phyloP scores from a whole-genome alignment of 192 early-diverging fungal species.

The Rhizophagus sp. region DNA sequence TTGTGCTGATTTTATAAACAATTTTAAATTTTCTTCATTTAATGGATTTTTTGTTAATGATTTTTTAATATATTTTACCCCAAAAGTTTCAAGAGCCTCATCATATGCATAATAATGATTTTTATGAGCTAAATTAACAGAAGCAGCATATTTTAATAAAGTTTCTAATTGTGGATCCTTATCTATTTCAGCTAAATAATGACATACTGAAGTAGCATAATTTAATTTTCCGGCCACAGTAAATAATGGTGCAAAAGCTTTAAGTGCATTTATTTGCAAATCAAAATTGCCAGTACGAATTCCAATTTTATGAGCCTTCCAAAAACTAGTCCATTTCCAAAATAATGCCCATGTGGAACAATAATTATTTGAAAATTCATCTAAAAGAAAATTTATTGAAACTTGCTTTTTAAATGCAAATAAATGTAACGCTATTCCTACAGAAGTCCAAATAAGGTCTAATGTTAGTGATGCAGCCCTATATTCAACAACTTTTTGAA shows the following conservation, averaged over 20 bases:
- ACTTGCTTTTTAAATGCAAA: not conserved
- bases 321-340: constrained; percentile 5
- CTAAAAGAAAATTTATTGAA: not conserved
- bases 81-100: constrained; percentile 13
- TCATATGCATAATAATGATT: constrained; percentile 3
- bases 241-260: not conserved
- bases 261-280: no score
- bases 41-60: not conserved
- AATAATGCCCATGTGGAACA: not conserved
- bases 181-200: not conserved
- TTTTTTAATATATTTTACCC: constrained; percentile 18
- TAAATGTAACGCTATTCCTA: constrained; percentile 9
- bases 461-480: not conserved
- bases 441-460: constrained; percentile 6
- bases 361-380: not conserved
- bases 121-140: not conserved
- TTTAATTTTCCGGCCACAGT: not conserved
- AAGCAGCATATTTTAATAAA: not conserved
- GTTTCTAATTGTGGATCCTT: not conserved
- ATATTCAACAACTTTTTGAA: constrained; percentile 13
- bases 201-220: not conserved
- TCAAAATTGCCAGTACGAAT: no score
- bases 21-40: not conserved
- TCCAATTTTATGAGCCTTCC: no score
- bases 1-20: constrained; percentile 1